Base-by-base conservation (phyloP, 2,329 filamentous ascomycete species). In the Chrysoporthe austroafricana region DNA sequence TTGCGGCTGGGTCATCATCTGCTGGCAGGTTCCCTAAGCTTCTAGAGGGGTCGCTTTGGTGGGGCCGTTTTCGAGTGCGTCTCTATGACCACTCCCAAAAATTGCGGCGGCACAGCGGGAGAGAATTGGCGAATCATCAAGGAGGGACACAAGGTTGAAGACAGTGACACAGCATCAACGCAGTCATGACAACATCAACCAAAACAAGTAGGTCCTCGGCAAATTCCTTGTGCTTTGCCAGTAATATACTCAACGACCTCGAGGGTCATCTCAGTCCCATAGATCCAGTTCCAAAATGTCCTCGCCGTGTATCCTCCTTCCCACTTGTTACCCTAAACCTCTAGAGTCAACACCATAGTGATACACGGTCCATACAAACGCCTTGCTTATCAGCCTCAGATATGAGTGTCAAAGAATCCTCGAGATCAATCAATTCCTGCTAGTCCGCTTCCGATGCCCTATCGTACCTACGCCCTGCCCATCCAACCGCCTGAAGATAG, bases 391-490 rank as follows among this genome's bases (percentile, higher is more conserved):
- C 34, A 13, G 6, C 54, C 32, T 18, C 2, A 57, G 4, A 13
- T 5, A 1, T 18, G 9, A 57, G 18, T n/a, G 16, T 39, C 3
- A 21, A 21, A 48, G 13, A 62, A 50, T n/a, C 42, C 43, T 62
- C 14, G 21, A 48, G 11, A 32, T n/a, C 59, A n/a, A 34, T 26
- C 39, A 18, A 60, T 43, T 43, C 36, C 39, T 46, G 42, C 39
- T 26, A 8, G n/a, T 32, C n/a, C 67, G 63, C 63, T 69, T 32
- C 60, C 63, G 50, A 60, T 58, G 57, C 42, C 61, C 13, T 54
- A 54, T 66, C 56, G 26, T 67, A 61, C 32, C 62, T 56, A 56
- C 57, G n/a, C 54, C 52, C 44, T 18, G 34, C 56, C 50, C 42
- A 43, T 36, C 39, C 67, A 18, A 16, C 48, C 48, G 46, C 39